phyloP scores from a whole-genome alignment of 305 asterid species.

The Fraxinus sp. region DNA sequence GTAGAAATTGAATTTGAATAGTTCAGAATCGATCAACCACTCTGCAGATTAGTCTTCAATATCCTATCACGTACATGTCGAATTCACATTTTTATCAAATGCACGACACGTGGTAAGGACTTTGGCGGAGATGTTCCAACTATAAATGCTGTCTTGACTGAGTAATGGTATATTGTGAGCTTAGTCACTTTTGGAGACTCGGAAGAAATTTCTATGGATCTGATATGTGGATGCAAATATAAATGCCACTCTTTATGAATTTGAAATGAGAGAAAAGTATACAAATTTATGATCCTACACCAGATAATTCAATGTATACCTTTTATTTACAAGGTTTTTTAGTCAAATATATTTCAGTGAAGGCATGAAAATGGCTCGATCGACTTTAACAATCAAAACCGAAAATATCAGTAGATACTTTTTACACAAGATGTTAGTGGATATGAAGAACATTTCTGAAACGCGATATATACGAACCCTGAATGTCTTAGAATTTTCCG shows the following conservation, averaged over 20 bases:
- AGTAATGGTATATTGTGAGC: not conserved
- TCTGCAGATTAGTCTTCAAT: not conserved
- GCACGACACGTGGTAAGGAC: not conserved
- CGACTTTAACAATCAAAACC: not conserved
- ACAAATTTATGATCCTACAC: conserved; percentile 24
- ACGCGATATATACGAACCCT: not conserved
- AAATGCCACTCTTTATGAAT: not conserved
- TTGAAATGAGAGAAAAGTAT: conserved; percentile 14
- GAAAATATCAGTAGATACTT: not conserved
- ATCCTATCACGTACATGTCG: not conserved
- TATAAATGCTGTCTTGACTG: conserved; percentile 5
- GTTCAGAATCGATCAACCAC: conserved; percentile 17
- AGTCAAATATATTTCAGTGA: not conserved
- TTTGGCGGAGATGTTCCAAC: not conserved
- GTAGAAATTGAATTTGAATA: conserved; percentile 9
- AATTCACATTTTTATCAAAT: not conserved
- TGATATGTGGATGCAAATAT: not conserved
- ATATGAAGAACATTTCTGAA: not conserved
- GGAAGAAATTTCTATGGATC: not conserved
- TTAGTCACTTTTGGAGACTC: not conserved
- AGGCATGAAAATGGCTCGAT: not conserved
- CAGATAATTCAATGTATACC: conserved; percentile 11
- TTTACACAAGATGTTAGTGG: not conserved
- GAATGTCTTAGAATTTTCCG: not conserved
- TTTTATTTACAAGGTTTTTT: conserved; percentile 2